Conservation (phyloP, 495 filamentous ascomycete genomes). For the Lasiosphaeria ovina region DNA sequence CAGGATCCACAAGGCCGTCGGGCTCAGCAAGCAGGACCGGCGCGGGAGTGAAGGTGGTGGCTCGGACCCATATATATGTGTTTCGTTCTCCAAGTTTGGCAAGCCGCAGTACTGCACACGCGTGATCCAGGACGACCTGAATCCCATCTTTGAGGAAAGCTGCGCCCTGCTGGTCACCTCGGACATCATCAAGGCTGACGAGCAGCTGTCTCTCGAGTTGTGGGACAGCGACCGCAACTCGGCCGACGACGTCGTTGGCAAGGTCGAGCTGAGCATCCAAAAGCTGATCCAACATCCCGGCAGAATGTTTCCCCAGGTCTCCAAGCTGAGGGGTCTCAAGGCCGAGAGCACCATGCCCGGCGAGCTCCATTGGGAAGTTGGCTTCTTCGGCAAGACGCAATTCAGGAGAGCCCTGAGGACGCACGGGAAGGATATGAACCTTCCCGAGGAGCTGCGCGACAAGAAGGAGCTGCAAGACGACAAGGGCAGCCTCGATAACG, state of each 20-base stretch:
- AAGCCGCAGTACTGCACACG: slow-evolving; percentile 98
- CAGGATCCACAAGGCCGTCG: slow-evolving; percentile 80
- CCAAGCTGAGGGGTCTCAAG: slow-evolving; percentile 75
- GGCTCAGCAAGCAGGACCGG: slow-evolving; percentile 87
- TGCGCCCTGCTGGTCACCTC: slow-evolving; percentile 83
- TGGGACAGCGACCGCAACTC: slow-evolving; percentile 91
- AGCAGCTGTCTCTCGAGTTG: slow-evolving; percentile 88
- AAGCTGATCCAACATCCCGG: slow-evolving; percentile 92
- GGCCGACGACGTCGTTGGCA: slow-evolving; percentile 91
- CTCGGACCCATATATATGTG: slow-evolving; percentile 86
- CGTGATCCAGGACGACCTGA: slow-evolving; percentile 91
- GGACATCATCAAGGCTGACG: slow-evolving; percentile 86
- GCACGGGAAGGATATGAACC: slow-evolving; percentile 75
- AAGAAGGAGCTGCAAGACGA: slow-evolving; percentile 82
- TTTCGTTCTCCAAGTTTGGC: slow-evolving; percentile 75
- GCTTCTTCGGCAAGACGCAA: slow-evolving; percentile 86
- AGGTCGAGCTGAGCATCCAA: slow-evolving; percentile 87
- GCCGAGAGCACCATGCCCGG: slow-evolving; percentile 88
- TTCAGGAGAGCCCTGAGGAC: slow-evolving; percentile 79
- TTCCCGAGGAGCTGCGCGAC: slow-evolving; percentile 70
- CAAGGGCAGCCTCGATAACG: slow-evolving; percentile 72
- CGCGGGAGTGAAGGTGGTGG: slow-evolving; percentile 82
- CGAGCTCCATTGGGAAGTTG: slow-evolving; percentile 92
- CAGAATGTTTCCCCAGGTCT: slow-evolving; percentile 89
- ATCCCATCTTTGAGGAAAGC: slow-evolving; percentile 89